A percentile compares a stretch with the other conserved stretches of the same genome.
These are phyloP conservation scores for Guyanaporus albipodus DNA, from an alignment of 768 basidiomycete species.

Conservation along the genomic window DNA sequence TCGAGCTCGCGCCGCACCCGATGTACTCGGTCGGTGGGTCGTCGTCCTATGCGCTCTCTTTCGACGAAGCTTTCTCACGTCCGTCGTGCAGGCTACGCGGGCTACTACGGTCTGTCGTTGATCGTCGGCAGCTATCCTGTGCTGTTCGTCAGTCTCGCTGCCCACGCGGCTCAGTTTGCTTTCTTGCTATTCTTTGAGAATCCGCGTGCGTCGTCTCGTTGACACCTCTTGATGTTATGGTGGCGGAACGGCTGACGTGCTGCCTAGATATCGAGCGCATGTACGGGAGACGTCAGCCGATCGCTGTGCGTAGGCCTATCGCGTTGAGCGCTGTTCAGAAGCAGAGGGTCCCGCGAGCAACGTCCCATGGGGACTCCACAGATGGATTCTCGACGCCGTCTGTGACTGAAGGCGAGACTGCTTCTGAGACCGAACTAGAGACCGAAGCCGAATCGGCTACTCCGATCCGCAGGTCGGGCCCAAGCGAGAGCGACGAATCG, in stretches of 20 bases:
- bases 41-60: conserved; percentile 2
- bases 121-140: conserved; percentile 87
- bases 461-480: conserved; percentile 6
- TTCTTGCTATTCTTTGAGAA: conserved; percentile 97
- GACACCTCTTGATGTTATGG: not conserved
- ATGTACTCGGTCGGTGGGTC: conserved; percentile 87
- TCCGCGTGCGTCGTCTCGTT: conserved; percentile 65
- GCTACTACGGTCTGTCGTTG: conserved; percentile 93
- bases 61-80: not conserved
- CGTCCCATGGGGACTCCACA: conserved; percentile 20
- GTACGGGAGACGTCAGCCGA: conserved; percentile 88
- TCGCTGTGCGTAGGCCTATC: conserved; percentile 78
- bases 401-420: conserved; percentile 68
- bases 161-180: conserved; percentile 93
- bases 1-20: conserved; percentile 88
- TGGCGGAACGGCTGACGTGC: too few species aligned
- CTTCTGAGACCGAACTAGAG: conserved; percentile 66
- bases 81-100: conserved; percentile 69
- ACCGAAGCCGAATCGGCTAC: conserved; percentile 55
- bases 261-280: conserved; percentile 84
- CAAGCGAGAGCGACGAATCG: conserved; percentile 3
- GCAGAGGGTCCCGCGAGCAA: conserved; percentile 9
- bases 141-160: conserved; percentile 88
- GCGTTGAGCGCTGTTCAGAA: conserved; percentile 23
- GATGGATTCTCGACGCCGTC: conserved; percentile 52